Base-by-base conservation (phyloP, 495 filamentous ascomycete genomes). In the Letharia columbiana region DNA sequence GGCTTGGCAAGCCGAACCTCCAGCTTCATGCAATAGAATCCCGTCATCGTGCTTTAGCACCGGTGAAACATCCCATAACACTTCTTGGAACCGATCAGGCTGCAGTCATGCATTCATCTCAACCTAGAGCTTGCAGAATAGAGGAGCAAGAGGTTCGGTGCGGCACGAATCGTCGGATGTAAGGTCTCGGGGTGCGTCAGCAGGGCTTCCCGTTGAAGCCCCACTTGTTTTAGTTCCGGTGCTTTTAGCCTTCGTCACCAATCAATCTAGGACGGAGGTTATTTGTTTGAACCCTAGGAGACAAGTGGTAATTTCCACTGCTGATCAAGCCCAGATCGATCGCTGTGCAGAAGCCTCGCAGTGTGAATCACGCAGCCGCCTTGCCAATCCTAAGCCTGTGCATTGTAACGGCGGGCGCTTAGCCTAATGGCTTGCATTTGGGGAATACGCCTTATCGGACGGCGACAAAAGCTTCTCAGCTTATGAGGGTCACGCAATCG, bases 11-110 rank as follows among this genome's bases (percentile, higher is more conserved):
- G 12, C 4, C 50, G 17, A 3, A 17, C 28, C 23, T 15, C 50
- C 50, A 31, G 50, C 50, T 54, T 33, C 28, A 15, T 33, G 28
- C 28, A 54, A 23, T 15, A 33, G 11, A 3, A 3, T 54, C 23
- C 13, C 33, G 54, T 57, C 54, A 57, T 57, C 31, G 33, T 57
- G 54, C 54, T 57, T 57, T 37, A 57, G 31, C 54, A 33, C 17
- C 33, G 8, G 39, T 37, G 31, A 57, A 37, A 12, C 15, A 20
- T 57, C 5, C 54, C 15, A 37, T 57, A 57, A 57, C 54, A 57
- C 54, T 57, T 57, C 15, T 37, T 20, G 28, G 7, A 37, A 7
- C 31, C 15, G 54, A 20, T 6, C 7, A 57, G 13, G 54, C 54
- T 57, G 50, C 31, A 20, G 0, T 20, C 10, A 37, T 11, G 15